Conservation (phyloP, 768 basidiomycete genomes). For the Lactifluus volemus region DNA sequence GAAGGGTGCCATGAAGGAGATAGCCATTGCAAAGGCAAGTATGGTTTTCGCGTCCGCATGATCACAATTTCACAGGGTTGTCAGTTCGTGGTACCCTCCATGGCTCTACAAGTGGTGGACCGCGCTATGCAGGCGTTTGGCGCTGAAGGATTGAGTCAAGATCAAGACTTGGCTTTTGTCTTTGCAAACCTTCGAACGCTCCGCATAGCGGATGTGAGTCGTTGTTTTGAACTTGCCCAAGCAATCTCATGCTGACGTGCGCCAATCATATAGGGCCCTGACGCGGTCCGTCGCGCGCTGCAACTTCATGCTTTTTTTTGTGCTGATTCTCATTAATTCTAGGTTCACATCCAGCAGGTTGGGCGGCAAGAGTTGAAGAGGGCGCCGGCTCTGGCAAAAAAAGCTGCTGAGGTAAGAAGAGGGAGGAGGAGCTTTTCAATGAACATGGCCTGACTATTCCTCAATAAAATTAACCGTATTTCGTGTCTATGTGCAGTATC, state of each 20-base stretch:
- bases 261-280: constrained; percentile 50
- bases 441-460: constrained; percentile 54
- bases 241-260: not conserved
- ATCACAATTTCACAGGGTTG: not conserved
- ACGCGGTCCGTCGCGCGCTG: constrained; percentile 44
- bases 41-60: not conserved
- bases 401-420: constrained; percentile 48
- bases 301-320: not conserved
- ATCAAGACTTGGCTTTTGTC: constrained; percentile 67
- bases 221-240: constrained; percentile 8
- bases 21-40: constrained; percentile 89
- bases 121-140: constrained; percentile 95
- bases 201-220: constrained; percentile 73
- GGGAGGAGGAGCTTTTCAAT: constrained; percentile 50
- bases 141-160: constrained; percentile 93
- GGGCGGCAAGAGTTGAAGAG: constrained; percentile 83
- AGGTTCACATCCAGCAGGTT: constrained; percentile 95
- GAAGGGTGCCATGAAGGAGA: constrained; percentile 95
- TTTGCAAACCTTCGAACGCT: constrained; percentile 83
- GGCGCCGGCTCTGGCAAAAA: constrained; percentile 50
- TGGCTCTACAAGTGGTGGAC: constrained; percentile 85
- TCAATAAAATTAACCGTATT: constrained; percentile 32
- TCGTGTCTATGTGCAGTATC: not conserved
- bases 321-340: constrained; percentile 19
- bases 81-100: constrained; percentile 88